Percentiles rank a stretch among this genome's conserved stretches.
Conservation (phyloP, 768 basidiomycete genomes). For the Trametes cubensis region DNA sequence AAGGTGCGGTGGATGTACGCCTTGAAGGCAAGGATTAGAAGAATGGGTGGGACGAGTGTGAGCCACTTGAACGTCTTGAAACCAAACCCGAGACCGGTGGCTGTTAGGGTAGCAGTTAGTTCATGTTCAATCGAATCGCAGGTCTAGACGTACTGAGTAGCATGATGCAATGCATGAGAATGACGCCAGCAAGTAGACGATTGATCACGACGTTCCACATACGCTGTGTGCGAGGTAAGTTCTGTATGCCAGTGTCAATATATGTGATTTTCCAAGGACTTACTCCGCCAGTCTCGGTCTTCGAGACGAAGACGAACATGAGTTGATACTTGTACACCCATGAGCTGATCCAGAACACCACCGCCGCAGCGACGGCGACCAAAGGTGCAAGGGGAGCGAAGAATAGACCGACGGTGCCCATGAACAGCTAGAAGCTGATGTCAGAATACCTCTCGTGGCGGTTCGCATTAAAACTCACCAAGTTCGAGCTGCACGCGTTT, state of each 20-base stretch:
- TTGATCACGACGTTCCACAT: constrained; percentile 96
- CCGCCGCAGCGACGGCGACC: constrained; percentile 77
- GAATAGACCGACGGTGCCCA: constrained; percentile 90
- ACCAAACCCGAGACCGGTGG: constrained; percentile 81
- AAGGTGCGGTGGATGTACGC: constrained; percentile 74
- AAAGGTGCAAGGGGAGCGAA: constrained; percentile 95
- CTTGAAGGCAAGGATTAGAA: constrained; percentile 84
- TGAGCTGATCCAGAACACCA: constrained; percentile 86
- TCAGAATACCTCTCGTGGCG: constrained; percentile 13
- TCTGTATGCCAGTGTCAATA: neutral
- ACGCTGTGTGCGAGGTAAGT: constrained; percentile 49
- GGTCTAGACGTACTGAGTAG: constrained; percentile 67
- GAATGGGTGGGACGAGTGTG: constrained; percentile 81
- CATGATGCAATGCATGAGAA: constrained; percentile 90
- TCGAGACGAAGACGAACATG: constrained; percentile 90
- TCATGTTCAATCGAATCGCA: neutral
- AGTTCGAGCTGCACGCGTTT: constrained; percentile 12
- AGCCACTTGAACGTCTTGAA: constrained; percentile 77
- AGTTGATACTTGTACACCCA: constrained; percentile 96
- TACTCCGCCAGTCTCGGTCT: constrained; percentile 92
- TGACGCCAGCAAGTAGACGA: constrained; percentile 72
- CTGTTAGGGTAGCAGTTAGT: constrained; percentile 41
- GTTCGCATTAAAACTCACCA: neutral
- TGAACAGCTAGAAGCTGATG: constrained; percentile 60
- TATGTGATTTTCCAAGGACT: constrained; percentile 34